Base-by-base conservation (phyloP, 2,329 filamentous ascomycete species). In the Colletotrichum magnum region DNA sequence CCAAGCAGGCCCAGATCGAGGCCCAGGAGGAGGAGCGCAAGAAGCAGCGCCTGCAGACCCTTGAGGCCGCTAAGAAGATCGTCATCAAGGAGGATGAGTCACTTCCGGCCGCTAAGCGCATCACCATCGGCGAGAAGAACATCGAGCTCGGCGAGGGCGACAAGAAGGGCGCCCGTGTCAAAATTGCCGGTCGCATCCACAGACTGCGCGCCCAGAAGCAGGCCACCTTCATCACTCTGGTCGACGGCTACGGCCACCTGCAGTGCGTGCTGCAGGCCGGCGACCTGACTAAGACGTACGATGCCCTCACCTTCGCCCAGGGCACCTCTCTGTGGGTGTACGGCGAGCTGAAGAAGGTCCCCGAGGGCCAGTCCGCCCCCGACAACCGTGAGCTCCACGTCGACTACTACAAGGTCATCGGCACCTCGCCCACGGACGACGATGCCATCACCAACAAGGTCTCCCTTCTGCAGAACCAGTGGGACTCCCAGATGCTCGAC, bases 391-490 rank as follows among this genome's bases (percentile, higher is more conserved):
- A 98, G 82, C 87, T 98, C 58, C 94, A 95, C 77, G 95, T 93
- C 75, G 95, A 98, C 82, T 97, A 91, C 86, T 98, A 92, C 86
- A 88, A 89, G 79, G 89, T 97, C 75, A 90, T 93, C 69, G 92
- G 90, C 76, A 88, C 90, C 75, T 94, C 95, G 48, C 93, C 94
- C 47, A 93, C 94, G 72, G 95, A 94, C 75, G 93, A 95, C 71
- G 95, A 97, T 72, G 93, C 95, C 76, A 94, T 97, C 78, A 96
- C 94, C 86, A 97, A 94, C 88, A 89, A 83, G 72, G 87, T 89
- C 39, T 83, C 84, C 2, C 77, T 80, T 58, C 79, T 78, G 62
- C 83, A 84, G 76, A 84, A 84, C 73, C 81, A 83, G 63, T 83
- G 81, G 73, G 91, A 94, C 76, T 90, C 90, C 48, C 79, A 79